Evolutionary conservation across 495 filamentous ascomycete genomes (phyloP), one percentile per base, ranked within the genome.

Genomic region (Tuber aestivum): DNA sequence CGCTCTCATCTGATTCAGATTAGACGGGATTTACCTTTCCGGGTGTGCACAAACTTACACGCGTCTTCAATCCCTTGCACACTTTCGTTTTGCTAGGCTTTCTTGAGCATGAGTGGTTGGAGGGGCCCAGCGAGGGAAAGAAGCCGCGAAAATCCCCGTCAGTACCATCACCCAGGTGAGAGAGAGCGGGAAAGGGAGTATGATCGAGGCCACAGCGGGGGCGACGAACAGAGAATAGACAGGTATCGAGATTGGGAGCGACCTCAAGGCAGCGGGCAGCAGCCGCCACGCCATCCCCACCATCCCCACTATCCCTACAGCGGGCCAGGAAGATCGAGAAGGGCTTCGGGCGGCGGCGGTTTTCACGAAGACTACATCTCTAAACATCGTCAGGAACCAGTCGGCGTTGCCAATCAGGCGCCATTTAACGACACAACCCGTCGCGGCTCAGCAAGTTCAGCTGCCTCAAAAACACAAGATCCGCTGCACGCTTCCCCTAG

Each of bases 1-100:
- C 56, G 27, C 27, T 65, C 56, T 65, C 56, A 65, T 65, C 56
- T 65, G 56, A 65, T 65, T 65, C 56, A 32, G 56, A 65, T 27
- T 6, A 35, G 56, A 65, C 56, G 56, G 56, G 27, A 35, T 35
- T 65, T 32, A 14, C 56, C 56, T 65, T 32, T 35, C 14, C 6
- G 27, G 32, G 56, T 35, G 56, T 35, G 27, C 56, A 65, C 27
- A 65, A 65, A 35, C 56, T 65, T 27, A 32, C 56, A 65, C 56
- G 56, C 27, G 56, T 35, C 16, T 5, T 18, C 27, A 65, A 65
- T 65, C 27, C 27, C 56, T 65, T 65, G 20, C 20, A 65, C 56
- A 18, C 56, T 65, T 65, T 35, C 56, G 27, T 32, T 65, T 65
- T 65, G 56, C 56, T 14, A 65, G 56, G 27, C 12, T 61, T 32